Base-by-base conservation (phyloP, 1,139 yeast species). In the Spathaspora sp. region DNA sequence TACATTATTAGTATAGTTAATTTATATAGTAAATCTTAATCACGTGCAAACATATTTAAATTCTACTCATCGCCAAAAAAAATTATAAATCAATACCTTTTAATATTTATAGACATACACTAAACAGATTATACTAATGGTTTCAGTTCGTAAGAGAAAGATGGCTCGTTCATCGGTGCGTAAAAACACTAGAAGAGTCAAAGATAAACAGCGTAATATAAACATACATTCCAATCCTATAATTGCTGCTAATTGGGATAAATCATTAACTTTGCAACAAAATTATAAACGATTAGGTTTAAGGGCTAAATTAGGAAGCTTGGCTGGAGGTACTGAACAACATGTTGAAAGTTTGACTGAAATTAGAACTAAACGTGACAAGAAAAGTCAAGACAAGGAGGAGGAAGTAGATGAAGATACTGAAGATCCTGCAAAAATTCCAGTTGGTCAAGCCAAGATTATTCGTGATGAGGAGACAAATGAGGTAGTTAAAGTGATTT, bases 201-300 rank as follows among this genome's bases (percentile, higher is more conserved):
- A 86, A 62, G 91, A 86, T 58, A 82, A 78, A 57, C 84, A 84
- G 59, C 78, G 85, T 59, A 74, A 82, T 54, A 68, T 83, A 49
- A 82, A 81, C 52, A 80, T 87, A 27, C 75, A 76, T 45, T 74
- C 87, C 1, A 88, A 89, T 62, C 89, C 96, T 2, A 80, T 93
- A 54, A 87, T 93, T 54, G 95, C 89, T 7, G 88, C 82, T 29
- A 80, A 90, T 65, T 93, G 99, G 99, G 97, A 93, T 67, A 78
- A 83, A 51, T 78, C 80, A 18, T 74, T 86, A 52, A 91, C 99
- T 0, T 70, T 91, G 49, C 78, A 83, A 47, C 98, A 93, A 62
- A 93, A 93, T 61, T 88, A 88, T 64, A 83, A 84, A 58, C 78
- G 74, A 53, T 70, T 93, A 33, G 98, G 98, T 2, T 71, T 91